Evolutionary conservation across 2,329 filamentous ascomycete species (phyloP).

Genomic region (Incumbomyces delicatus): DNA sequence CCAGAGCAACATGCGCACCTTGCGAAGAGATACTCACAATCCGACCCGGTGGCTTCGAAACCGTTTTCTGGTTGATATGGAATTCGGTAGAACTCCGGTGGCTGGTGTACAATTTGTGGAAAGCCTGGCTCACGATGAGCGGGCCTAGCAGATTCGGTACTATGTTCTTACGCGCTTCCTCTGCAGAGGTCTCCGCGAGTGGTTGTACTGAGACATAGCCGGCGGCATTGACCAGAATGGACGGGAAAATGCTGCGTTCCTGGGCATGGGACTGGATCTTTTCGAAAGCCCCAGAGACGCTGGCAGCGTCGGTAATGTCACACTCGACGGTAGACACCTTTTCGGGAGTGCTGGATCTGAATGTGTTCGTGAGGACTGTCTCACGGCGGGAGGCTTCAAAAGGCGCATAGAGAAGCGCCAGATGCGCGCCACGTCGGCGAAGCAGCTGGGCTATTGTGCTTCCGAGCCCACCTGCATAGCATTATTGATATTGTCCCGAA

Average conservation of each 20-base stretch:
- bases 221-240: constrained; percentile 34
- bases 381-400: constrained; percentile 33
- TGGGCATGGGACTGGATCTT: constrained; percentile 21
- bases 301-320: constrained; percentile 40
- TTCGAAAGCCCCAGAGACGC: constrained; percentile 36
- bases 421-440: constrained; percentile 30
- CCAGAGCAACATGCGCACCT: constrained; percentile 38
- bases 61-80: constrained; percentile 18
- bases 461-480: constrained; percentile 31
- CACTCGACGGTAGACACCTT: constrained; percentile 31
- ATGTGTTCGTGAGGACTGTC: constrained; percentile 29
- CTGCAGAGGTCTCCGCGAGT: constrained; percentile 33
- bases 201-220: constrained; percentile 38
- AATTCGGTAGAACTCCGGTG: background rate
- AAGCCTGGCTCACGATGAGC: constrained; percentile 37
- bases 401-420: constrained; percentile 39
- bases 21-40: constrained; percentile 40
- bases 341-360: constrained; percentile 22
- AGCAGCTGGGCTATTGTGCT: constrained; percentile 35
- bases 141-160: constrained; percentile 37
- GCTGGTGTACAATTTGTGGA: constrained; percentile 32
- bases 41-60: constrained; percentile 27
- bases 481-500: background rate
- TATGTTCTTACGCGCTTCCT: constrained; percentile 36
- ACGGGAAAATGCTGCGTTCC: constrained; percentile 26